A percentile compares a stretch with the other conserved stretches of the same genome.
phyloP scores from a whole-genome alignment of 305 asterid genomes.

The Fraxinus xanthoxyloides region DNA sequence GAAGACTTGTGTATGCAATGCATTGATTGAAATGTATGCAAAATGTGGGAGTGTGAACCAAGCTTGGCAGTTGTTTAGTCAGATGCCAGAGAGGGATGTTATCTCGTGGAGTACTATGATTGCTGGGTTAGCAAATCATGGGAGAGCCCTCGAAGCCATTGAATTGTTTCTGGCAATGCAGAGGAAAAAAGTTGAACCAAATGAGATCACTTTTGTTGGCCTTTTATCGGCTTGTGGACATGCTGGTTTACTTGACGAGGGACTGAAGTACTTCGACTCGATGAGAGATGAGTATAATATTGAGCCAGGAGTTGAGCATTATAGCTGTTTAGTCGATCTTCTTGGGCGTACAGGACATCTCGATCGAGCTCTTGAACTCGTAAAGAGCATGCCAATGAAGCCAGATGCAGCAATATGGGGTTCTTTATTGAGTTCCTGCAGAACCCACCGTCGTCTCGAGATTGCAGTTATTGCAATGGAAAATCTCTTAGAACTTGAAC shows the following conservation, averaged over 20 bases:
- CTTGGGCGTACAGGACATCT: constrained; percentile 69
- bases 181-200: constrained; percentile 46
- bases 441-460: constrained; percentile 61
- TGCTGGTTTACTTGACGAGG: constrained; percentile 66
- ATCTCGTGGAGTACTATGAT: constrained; percentile 85
- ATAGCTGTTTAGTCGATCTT: constrained; percentile 80
- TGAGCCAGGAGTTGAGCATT: constrained; percentile 71
- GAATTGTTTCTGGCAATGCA: constrained; percentile 57
- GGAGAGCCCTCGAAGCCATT: constrained; percentile 64
- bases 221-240: constrained; percentile 84
- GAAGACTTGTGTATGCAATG: constrained; percentile 57
- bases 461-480: constrained; percentile 65
- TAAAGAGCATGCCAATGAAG: constrained; percentile 57
- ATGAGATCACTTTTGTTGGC: constrained; percentile 78
- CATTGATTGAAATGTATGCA: constrained; percentile 80
- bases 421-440: constrained; percentile 72
- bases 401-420: constrained; percentile 88
- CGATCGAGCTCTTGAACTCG: constrained; percentile 51
- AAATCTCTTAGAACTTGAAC: constrained; percentile 60
- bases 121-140: constrained; percentile 68
- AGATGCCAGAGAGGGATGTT: constrained; percentile 50
- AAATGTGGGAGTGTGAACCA: constrained; percentile 68
- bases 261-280: constrained; percentile 54
- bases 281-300: constrained; percentile 48
- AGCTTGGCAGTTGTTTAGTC: constrained; percentile 56